phyloP scores from a whole-genome alignment of 2,329 filamentous ascomycete species.

The Trichoderma hamatum region DNA sequence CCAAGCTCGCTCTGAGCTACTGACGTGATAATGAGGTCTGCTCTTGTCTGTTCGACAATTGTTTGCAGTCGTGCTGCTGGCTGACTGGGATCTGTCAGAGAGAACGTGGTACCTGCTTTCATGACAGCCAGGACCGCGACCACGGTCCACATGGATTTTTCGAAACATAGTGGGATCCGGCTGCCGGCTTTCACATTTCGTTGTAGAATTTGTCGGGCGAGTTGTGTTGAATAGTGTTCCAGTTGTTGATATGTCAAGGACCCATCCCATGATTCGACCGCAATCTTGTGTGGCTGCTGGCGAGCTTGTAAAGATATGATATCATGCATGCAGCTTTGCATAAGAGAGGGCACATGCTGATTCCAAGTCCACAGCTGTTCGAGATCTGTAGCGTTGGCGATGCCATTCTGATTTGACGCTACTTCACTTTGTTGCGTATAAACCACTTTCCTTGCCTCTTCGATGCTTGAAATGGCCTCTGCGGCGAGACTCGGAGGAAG shows the following conservation, averaged over 20 bases:
- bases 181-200: conserved; percentile 45
- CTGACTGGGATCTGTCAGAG: conserved; percentile 51
- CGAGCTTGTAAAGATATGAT: conserved; percentile 46
- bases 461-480: background rate
- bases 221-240: conserved; percentile 45
- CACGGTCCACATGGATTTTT: conserved; percentile 52
- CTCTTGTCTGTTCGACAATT: conserved; percentile 49
- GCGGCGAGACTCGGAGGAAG: background rate
- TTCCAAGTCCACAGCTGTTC: conserved; percentile 54
- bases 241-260: conserved; percentile 51
- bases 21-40: conserved; percentile 47
- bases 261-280: conserved; percentile 56
- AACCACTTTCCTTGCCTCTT: background rate
- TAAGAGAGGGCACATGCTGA: conserved; percentile 43
- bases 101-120: conserved; percentile 53
- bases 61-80: conserved; percentile 49
- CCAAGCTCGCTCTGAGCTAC: conserved; percentile 44
- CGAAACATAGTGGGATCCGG: conserved; percentile 54
- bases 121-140: conserved; percentile 51
- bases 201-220: conserved; percentile 46
- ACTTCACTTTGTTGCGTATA: background rate
- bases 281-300: conserved; percentile 43
- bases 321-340: conserved; percentile 52
- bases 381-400: conserved; percentile 31
- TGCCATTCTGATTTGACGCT: background rate